Evolutionary conservation across 805 yeast genomes (phyloP).

Genomic region (Candida michaelii): DNA sequence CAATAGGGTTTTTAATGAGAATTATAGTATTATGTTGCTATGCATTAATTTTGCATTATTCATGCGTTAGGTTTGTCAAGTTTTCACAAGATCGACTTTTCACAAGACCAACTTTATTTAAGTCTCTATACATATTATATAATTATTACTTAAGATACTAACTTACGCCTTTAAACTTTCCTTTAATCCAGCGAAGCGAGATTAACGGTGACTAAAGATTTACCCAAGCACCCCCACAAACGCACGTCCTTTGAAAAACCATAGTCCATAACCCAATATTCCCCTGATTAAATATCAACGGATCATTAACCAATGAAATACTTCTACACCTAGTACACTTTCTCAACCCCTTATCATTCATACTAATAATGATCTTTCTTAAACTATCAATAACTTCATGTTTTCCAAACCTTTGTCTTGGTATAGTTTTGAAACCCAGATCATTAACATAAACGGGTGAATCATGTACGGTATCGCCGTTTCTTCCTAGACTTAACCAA

Average conservation of each 20-base stretch:
- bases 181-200: too few relatives aligned
- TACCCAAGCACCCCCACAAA: constrained; percentile 80
- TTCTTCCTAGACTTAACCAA: constrained; percentile 56
- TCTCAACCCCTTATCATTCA: constrained; percentile 19
- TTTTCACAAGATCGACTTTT: too few relatives aligned
- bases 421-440: constrained; percentile 9
- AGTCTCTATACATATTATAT: too few relatives aligned
- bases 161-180: too few relatives aligned
- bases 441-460: not conserved
- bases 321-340: constrained; percentile 45
- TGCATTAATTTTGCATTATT: too few relatives aligned
- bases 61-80: too few relatives aligned
- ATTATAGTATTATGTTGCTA: too few relatives aligned
- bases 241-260: constrained; percentile 70
- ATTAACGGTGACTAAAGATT: too few relatives aligned
- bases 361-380: constrained; percentile 32
- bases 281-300: constrained; percentile 34
- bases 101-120: too few relatives aligned
- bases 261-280: constrained; percentile 51
- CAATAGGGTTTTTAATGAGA: too few relatives aligned
- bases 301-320: constrained; percentile 40
- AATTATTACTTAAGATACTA: too few relatives aligned
- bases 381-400: constrained; percentile 37
- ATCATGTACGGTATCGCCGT: not conserved
- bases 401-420: constrained; percentile 23